Evolutionary conservation across 345 rosid genomes (phyloP), one percentile per base, ranked within the genome.

Genomic region (Gynandropsis gynandra): DNA sequence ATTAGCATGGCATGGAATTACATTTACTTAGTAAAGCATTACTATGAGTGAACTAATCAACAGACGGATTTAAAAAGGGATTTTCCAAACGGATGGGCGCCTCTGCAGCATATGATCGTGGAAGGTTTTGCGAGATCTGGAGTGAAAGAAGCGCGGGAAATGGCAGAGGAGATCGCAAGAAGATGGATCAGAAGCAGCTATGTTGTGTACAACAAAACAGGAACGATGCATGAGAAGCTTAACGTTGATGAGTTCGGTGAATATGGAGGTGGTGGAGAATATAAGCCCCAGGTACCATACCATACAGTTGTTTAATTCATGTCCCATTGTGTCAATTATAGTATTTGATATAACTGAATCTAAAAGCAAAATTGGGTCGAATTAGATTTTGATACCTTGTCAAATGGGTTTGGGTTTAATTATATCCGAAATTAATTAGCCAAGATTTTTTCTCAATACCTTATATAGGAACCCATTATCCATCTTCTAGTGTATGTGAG

Each of bases 61-160:
- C 13, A 33, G 27, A 50, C 11, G 35, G 41, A n/a, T 18, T 16
- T 39, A 18, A 55, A 45, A 70, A 92, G 97, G 97, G 98, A 92
- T 66, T 83, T 50, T 64, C 97, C 95, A 10, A 92, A 85, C 19
- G 97, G 97, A 38, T 92, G 97, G 98, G 80, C 97, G 1, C 95
- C 98, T 5, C 69, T 80, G 20, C 95, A 92, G 42, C 97, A 80
- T 49, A 61, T 78, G 76, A 80, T 87, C 42, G 85, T 74, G 39
- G 89, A 82, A 65, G 96, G 96, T 19, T 69, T 90, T 5, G 63
- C 66, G 10, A 74, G 71, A 58, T 84, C 98, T 0, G 63, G 58
- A 52, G 54, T 67, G 44, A 33, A 49, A 10, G 77, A 82, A 53
- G 93, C 93, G 38, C 77, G 61, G 49, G 47, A 72, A 35, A 33